Evolutionary conservation across 2,329 filamentous ascomycete species (phyloP).

Genomic region (Podosphaera aphanis): DNA sequence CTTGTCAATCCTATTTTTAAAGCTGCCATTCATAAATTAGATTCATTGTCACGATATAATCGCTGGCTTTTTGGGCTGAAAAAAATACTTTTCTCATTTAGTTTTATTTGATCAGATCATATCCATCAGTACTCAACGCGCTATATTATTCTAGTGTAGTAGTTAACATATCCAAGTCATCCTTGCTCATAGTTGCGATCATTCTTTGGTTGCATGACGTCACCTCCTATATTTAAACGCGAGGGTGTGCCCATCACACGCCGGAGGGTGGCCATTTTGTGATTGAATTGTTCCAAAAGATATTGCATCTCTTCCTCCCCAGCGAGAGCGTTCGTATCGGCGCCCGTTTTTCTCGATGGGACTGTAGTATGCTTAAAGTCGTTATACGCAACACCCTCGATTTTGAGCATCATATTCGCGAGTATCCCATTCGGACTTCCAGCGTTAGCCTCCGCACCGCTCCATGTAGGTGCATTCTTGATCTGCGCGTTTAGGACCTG

Average conservation of each 20-base stretch:
- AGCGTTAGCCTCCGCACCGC: conserved; percentile 20
- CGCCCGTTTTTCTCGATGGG: neutral
- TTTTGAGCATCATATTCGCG: conserved; percentile 30
- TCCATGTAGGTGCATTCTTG: conserved; percentile 37
- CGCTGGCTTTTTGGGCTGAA: too few species aligned
- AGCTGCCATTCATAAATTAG: too few species aligned
- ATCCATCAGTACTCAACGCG: too few species aligned
- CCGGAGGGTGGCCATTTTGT: conserved; percentile 29
- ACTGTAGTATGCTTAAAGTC: conserved; percentile 14
- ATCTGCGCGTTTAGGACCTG: conserved; percentile 32
- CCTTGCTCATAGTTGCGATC: neutral
- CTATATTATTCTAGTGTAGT: too few species aligned
- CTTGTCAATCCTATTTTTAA: too few species aligned
- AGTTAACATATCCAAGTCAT: too few species aligned
- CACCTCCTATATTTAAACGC: neutral
- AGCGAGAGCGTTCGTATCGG: conserved; percentile 4
- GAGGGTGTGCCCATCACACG: conserved; percentile 14
- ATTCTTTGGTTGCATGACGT: neutral
- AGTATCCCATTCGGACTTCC: conserved; percentile 6
- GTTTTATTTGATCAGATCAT: too few species aligned
- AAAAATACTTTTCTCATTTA: too few species aligned
- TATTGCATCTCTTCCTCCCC: conserved; percentile 24
- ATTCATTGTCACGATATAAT: too few species aligned
- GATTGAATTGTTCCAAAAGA: conserved; percentile 33
- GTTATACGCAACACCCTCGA: conserved; percentile 28